These are phyloP conservation scores for Erythrobasidium hasegawianum DNA, from an alignment of 1,284 basidiomycete species.

Conservation along the genomic window DNA sequence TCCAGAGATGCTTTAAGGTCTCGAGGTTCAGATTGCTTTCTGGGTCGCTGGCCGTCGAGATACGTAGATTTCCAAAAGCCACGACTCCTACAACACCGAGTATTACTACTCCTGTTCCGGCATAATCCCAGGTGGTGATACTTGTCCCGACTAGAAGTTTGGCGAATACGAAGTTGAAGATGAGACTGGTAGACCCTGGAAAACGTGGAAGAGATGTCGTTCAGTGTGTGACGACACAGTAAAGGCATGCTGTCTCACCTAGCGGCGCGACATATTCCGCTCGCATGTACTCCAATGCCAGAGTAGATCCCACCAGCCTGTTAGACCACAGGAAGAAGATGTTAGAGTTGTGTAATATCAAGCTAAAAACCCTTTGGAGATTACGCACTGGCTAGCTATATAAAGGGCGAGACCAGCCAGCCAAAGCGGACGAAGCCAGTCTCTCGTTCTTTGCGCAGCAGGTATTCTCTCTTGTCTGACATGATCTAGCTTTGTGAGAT, in stretches of 20 bases:
- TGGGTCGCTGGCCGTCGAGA: constrained; percentile 47
- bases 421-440: constrained; percentile 75
- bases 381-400: constrained; percentile 54
- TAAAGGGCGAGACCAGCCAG: constrained; percentile 75
- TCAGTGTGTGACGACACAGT: no score
- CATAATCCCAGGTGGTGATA: constrained; percentile 70
- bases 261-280: constrained; percentile 50
- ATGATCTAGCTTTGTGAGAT: constrained; percentile 76
- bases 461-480: constrained; percentile 21
- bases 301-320: constrained; percentile 68
- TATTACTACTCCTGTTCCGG: constrained; percentile 74
- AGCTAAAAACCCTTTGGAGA: no score
- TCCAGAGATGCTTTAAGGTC: constrained; percentile 73
- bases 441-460: constrained; percentile 54
- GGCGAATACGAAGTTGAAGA: constrained; percentile 84
- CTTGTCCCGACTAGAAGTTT: constrained; percentile 61
- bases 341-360: no score
- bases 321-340: no score
- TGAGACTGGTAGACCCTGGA: constrained; percentile 72
- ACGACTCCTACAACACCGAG: constrained; percentile 77
- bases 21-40: constrained; percentile 43
- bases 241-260: no score
- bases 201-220: no score
- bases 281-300: constrained; percentile 79
- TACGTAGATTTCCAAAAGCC: constrained; percentile 62